Evolutionary conservation across 495 filamentous ascomycete genomes (phyloP).

Genomic region (Penicillium diatomitis): DNA sequence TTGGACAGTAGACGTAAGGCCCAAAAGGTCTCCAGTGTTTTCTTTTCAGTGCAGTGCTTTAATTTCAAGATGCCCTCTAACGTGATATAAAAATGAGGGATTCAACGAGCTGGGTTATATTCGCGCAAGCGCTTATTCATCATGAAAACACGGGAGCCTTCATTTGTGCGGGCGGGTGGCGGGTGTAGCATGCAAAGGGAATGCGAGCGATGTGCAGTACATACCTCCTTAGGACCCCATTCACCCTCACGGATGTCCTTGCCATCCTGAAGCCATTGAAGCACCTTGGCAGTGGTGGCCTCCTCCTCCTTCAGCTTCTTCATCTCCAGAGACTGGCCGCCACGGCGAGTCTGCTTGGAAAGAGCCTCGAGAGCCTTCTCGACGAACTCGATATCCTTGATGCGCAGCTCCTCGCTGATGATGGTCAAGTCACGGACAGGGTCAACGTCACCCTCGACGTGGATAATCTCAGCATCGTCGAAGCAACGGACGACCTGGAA

Average conservation of each 20-base stretch:
- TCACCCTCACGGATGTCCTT: slow-evolving; percentile 87
- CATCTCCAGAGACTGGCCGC: slow-evolving; percentile 95
- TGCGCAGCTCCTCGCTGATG: slow-evolving; percentile 90
- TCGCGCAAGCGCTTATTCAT: slow-evolving; percentile 99
- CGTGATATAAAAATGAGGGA: slow-evolving; percentile 56
- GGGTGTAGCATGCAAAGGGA: not conserved
- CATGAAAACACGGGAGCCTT: slow-evolving; percentile 44
- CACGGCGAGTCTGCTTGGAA: slow-evolving; percentile 86
- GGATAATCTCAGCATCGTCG: slow-evolving; percentile 98
- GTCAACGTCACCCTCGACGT: slow-evolving; percentile 98
- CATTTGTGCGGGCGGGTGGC: not conserved
- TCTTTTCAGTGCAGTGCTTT: slow-evolving; percentile 42
- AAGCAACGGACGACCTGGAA: slow-evolving; percentile 99
- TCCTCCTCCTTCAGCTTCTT: slow-evolving; percentile 96
- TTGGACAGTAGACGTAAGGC: slow-evolving; percentile 4
- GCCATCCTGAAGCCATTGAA: slow-evolving; percentile 70
- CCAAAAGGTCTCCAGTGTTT: slow-evolving; percentile 22
- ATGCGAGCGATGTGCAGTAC: slow-evolving; percentile 23
- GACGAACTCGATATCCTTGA: slow-evolving; percentile 98
- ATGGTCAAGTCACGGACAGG: slow-evolving; percentile 89
- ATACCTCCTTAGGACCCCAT: slow-evolving; percentile 94
- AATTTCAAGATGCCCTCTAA: slow-evolving; percentile 74
- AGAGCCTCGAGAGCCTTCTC: slow-evolving; percentile 87
- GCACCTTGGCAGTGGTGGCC: slow-evolving; percentile 79
- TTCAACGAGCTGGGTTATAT: slow-evolving; percentile 99